These are phyloP conservation scores for Beverwykella pulmonaria DNA, from an alignment of 495 filamentous ascomycete genomes.

Conservation along the genomic window DNA sequence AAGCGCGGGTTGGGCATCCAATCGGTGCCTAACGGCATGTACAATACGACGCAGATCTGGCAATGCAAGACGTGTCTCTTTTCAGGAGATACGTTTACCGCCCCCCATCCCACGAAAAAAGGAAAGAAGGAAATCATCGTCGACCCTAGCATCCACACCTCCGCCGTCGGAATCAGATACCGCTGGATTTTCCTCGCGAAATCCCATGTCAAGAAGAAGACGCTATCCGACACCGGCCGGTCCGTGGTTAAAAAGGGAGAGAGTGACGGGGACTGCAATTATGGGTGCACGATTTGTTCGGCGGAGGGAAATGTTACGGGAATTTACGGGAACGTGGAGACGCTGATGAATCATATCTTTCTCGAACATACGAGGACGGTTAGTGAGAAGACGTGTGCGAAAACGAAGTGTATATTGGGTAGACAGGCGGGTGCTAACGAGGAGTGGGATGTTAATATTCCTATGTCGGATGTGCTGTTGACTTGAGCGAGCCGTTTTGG, in stretches of 20 bases:
- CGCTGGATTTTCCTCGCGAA: constrained; percentile 58
- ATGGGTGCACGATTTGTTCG: constrained; percentile 55
- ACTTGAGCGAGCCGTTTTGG: neutral
- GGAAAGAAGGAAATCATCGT: constrained; percentile 38
- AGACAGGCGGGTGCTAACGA: constrained; percentile 24
- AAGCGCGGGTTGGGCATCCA: constrained; percentile 47
- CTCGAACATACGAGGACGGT: constrained; percentile 31
- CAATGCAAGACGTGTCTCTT: constrained; percentile 53
- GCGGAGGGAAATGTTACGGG: constrained; percentile 46
- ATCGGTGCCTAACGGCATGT: constrained; percentile 47
- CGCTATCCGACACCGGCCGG: neutral
- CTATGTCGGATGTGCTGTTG: constrained; percentile 7
- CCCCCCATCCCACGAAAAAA: constrained; percentile 12
- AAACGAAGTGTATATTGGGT: constrained; percentile 26
- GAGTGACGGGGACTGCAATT: constrained; percentile 36
- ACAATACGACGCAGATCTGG: constrained; percentile 45
- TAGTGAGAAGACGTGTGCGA: constrained; percentile 12
- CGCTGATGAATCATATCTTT: constrained; percentile 52
- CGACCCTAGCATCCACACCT: constrained; percentile 43
- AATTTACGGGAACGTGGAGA: constrained; percentile 47
- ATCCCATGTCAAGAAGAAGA: constrained; percentile 48
- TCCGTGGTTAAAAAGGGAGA: neutral
- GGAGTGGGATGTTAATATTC: constrained; percentile 39
- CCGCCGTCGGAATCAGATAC: constrained; percentile 49
- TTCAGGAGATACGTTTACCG: constrained; percentile 44